A percentile compares a stretch with the other conserved stretches of the same genome.
These are phyloP conservation scores for Nothophoma quercina DNA, from an alignment of 2,329 filamentous ascomycete species.

Conservation along the genomic window DNA sequence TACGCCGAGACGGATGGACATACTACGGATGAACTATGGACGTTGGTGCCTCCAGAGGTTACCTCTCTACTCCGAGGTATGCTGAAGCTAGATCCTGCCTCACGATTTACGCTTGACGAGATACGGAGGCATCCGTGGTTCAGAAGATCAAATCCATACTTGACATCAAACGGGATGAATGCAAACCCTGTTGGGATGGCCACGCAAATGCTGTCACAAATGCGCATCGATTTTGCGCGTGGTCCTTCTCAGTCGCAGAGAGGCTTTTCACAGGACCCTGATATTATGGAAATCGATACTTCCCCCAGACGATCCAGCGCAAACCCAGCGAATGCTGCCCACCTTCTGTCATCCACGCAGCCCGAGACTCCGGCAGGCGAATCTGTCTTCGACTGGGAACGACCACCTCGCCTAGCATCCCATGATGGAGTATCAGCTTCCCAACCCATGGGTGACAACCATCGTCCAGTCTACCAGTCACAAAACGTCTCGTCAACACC, in stretches of 20 bases:
- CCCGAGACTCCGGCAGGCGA: slow-evolving; percentile 80
- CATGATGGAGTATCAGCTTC: slow-evolving; percentile 47
- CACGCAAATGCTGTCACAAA: slow-evolving; percentile 91
- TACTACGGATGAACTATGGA: slow-evolving; percentile 86
- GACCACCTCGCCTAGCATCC: slow-evolving; percentile 62
- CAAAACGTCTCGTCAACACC: slow-evolving; percentile 25
- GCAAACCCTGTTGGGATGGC: slow-evolving; percentile 83
- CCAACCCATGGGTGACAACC: slow-evolving; percentile 45
- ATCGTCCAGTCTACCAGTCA: slow-evolving; percentile 36
- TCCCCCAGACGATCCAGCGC: slow-evolving; percentile 42
- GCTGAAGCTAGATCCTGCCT: slow-evolving; percentile 79
- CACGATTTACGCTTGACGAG: slow-evolving; percentile 84
- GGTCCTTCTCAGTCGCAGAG: slow-evolving; percentile 63
- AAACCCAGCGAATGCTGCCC: slow-evolving; percentile 40
- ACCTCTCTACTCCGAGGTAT: slow-evolving; percentile 89
- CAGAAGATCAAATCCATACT: slow-evolving; percentile 79
- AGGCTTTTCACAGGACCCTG: slow-evolving; percentile 50
- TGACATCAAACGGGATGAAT: slow-evolving; percentile 76
- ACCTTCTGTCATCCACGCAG: slow-evolving; percentile 79
- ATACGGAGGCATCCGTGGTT: slow-evolving; percentile 96
- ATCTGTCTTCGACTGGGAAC: slow-evolving; percentile 86
- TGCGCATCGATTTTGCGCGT: slow-evolving; percentile 86
- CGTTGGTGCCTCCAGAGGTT: slow-evolving; percentile 74
- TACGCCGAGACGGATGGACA: slow-evolving; percentile 82
- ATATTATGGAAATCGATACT: slow-evolving; percentile 76